phyloP scores from a whole-genome alignment of 352 stramenopile species.

The Nothophytophthora sp. region DNA sequence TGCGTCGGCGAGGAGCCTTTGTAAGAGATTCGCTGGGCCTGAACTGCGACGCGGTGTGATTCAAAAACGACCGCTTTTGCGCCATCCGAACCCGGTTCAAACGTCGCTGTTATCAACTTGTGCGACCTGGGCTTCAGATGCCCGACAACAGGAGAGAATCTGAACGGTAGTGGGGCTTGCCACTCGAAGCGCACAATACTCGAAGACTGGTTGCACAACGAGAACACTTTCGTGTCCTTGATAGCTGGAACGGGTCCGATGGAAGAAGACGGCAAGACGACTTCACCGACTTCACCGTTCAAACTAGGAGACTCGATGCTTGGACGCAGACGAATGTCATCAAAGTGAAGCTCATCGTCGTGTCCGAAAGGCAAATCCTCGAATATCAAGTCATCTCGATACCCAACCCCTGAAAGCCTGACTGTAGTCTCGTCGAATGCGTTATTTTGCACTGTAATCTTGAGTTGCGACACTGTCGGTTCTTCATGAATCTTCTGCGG shows the following conservation, averaged over 20 bases:
- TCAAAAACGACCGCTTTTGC: constrained; percentile 37
- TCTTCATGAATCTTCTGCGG: constrained; percentile 80
- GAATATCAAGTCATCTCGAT: constrained; percentile 85
- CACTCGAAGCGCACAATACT: constrained; percentile 78
- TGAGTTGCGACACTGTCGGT: constrained; percentile 45
- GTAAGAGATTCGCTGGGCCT: constrained; percentile 61
- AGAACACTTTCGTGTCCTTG: constrained; percentile 73
- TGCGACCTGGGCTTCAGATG: constrained; percentile 63
- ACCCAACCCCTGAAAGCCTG: constrained; percentile 70
- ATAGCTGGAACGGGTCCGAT: neutral
- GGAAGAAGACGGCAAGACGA: neutral
- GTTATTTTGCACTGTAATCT: constrained; percentile 92
- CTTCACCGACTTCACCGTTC: neutral
- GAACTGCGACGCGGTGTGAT: constrained; percentile 37
- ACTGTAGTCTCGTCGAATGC: constrained; percentile 87
- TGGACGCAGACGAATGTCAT: constrained; percentile 70
- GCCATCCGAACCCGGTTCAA: constrained; percentile 33
- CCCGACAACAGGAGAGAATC: constrained; percentile 71
- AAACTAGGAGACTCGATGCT: neutral
- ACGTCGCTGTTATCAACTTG: constrained; percentile 79
- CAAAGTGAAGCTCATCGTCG: constrained; percentile 87
- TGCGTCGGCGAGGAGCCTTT: constrained; percentile 16
- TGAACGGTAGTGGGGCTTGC: constrained; percentile 52
- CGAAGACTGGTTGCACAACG: constrained; percentile 65
- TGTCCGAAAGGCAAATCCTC: constrained; percentile 80